Base-by-base conservation (phyloP, 139 green algal genomes). In the Prasinococcaceae sp. region DNA sequence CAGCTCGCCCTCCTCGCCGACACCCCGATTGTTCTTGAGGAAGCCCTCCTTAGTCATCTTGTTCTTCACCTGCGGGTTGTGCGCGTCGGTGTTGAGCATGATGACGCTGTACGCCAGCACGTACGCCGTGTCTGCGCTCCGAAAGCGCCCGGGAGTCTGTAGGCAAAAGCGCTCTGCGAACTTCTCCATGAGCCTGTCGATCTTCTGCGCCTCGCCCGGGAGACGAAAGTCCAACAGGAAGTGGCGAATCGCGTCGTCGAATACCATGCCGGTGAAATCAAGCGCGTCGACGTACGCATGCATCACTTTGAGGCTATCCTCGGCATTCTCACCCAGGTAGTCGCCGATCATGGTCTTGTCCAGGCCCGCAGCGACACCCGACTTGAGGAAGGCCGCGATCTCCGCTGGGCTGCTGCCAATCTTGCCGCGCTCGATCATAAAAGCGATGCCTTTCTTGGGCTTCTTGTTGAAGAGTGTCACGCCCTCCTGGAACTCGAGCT, bases 41-140 rank as follows among this genome's bases (percentile, higher is more conserved):
- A 99, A 99, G 37, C 74, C 86, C 53, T 88, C 75, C 50, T 76
- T 58, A 3, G 54, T 53, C 61, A 69, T 69, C 61, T 90, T 92
- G 29, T 63, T 59, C 68, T 81, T 82, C n/a, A 84, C 79, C 52
- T 77, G 67, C 1, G 82, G 80, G 69, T 98, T 99, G 79, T 99
- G 92, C 19, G 86, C 86, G 65, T 99, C 92, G 2, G 92, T 99
- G 81, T 99, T 97, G 60, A 99, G 83, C 90, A 99, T 94, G 78
- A 99, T 95, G 50, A 98, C 86, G 8, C 74, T 88, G 74, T 94
- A 99, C 23, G 88, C 86, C 40, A 99, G 77, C 64, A 99, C 87
- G 60, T 97, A 99, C 6, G 84, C 90, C 30, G 92, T 89, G 55
- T 98, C 90, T 1, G 90, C 89, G 16, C 53, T 81, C 61, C 84